A percentile compares a stretch with the other conserved stretches of the same genome.
These are phyloP conservation scores for Verticillium longisporum DNA, from an alignment of 2,329 filamentous ascomycete genomes.

Conservation along the genomic window DNA sequence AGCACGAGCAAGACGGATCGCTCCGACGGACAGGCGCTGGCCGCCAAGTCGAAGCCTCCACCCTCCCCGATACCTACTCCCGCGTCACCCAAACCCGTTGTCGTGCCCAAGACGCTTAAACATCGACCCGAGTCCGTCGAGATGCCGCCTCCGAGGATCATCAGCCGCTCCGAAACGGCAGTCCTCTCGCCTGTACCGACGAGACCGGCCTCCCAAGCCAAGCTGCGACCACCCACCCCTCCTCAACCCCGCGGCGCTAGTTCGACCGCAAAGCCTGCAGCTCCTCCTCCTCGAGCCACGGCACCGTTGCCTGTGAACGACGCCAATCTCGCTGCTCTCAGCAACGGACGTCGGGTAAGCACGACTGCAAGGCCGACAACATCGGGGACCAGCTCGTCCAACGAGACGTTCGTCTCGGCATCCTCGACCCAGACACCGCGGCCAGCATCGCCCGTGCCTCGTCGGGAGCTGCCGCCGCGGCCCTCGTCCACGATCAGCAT, in stretches of 20 bases:
- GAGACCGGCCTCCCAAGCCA: conserved; percentile 15
- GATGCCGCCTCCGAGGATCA: conserved; percentile 12
- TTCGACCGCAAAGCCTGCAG: conserved; percentile 3
- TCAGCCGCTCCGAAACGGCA: conserved; percentile 13
- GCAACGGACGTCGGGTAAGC: neutral
- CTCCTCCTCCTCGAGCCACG: neutral
- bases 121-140: conserved; percentile 3
- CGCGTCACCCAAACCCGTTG: neutral
- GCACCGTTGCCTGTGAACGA: neutral
- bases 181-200: conserved; percentile 25
- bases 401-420: conserved; percentile 20
- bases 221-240: conserved; percentile 25
- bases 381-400: conserved; percentile 12
- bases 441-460: conserved; percentile 1
- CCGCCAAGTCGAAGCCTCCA: neutral
- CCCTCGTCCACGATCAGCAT: conserved; percentile 14
- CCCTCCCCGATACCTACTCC: neutral
- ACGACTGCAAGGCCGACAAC: conserved; percentile 12
- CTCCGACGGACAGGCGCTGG: neutral
- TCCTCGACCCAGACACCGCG: conserved; percentile 16
- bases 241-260: conserved; percentile 23
- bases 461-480: conserved; percentile 1
- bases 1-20: neutral
- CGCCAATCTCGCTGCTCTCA: neutral
- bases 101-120: conserved; percentile 5